Evolutionary conservation across 139 green algal genomes (phyloP).

Genomic region (Yamagishiella unicocca): DNA sequence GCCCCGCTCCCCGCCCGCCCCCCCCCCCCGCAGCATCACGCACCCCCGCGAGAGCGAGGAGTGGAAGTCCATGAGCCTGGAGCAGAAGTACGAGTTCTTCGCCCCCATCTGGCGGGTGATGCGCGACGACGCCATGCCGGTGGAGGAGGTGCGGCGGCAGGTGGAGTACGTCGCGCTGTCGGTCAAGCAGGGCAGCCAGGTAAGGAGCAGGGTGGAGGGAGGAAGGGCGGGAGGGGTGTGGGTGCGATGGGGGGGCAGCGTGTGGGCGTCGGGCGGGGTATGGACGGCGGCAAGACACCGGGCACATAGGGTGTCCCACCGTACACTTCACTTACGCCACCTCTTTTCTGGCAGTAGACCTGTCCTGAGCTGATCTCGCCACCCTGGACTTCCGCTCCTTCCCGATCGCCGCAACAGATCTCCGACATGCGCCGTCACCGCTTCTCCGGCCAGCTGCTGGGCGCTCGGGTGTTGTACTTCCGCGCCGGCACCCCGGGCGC

Average conservation of each 20-base stretch:
- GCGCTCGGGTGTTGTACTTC: constrained; percentile 84
- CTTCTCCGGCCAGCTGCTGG: constrained; percentile 58
- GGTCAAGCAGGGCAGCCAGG: constrained; percentile 82
- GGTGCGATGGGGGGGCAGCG: not conserved
- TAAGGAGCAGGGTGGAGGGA: not conserved
- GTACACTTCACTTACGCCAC: too few species aligned
- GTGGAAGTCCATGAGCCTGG: constrained; percentile 83
- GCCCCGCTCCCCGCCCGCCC: not conserved
- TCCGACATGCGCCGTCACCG: constrained; percentile 83
- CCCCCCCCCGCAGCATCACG: constrained; percentile 63
- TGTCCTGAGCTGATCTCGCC: too few species aligned
- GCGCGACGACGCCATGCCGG: constrained; percentile 82
- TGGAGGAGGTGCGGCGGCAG: constrained; percentile 79
- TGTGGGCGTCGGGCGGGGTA: not conserved
- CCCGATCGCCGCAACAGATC: too few species aligned
- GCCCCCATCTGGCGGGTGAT: constrained; percentile 92
- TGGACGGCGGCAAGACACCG: too few species aligned
- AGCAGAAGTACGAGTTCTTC: constrained; percentile 88
- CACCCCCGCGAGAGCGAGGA: constrained; percentile 87
- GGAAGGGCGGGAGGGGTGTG: not conserved
- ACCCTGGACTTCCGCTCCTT: too few species aligned
- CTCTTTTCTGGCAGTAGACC: too few species aligned
- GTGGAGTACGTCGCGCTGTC: constrained; percentile 82
- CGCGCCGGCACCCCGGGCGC: constrained; percentile 70
- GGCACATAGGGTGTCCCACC: too few species aligned